Base-by-base conservation (phyloP, 176 grass and related monocot genomes). In the Carex kokanica region DNA sequence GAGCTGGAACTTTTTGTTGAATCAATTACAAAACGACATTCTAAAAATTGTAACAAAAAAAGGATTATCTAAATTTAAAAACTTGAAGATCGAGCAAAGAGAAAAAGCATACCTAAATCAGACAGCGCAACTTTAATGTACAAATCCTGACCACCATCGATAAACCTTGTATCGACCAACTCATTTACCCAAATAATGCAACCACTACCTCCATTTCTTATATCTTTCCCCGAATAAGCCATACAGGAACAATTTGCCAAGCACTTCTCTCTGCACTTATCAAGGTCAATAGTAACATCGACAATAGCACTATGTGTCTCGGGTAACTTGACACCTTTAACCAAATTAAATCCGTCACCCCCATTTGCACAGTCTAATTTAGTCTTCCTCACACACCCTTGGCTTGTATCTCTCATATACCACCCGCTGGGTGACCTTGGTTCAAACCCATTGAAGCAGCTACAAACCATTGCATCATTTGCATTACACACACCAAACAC, bases 161-260 rank as follows among this genome's bases (percentile, higher is more conserved):
- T 40, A 7, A 60, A 67, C 80, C n/a, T 82, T 0, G 27, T 72
- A 68, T 95, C 90, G 5, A 86, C 25, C 71, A 95, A 85, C 56
- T 81, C 85, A 85, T 10, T 65, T 1, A 60, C 34, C 93, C 90
- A 95, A 70, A 92, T 56, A 1, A 96, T 25, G 56, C 93, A 96
- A 38, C 86, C 86, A 56, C 63, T 86, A 40, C 86, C 64, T 25
- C 86, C 67, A 7, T 52, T 88, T 25, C 52, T 80, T 47, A 64
- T 47, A 75, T 87, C 81, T 0, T 0, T 29, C 0, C 11, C 74
- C 0, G 93, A 79, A 32, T 80, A 95, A 40, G 90, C 90, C 17
- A 85, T 29, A n/a, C 93, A 95, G 0, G 88, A 95, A 32, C 93
- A 95, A 82, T 92, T 84, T 52, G 14, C 14, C 60, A 77, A 64